Evolutionary conservation across 495 filamentous ascomycete species (phyloP).

Genomic region (Cercophora sp.): DNA sequence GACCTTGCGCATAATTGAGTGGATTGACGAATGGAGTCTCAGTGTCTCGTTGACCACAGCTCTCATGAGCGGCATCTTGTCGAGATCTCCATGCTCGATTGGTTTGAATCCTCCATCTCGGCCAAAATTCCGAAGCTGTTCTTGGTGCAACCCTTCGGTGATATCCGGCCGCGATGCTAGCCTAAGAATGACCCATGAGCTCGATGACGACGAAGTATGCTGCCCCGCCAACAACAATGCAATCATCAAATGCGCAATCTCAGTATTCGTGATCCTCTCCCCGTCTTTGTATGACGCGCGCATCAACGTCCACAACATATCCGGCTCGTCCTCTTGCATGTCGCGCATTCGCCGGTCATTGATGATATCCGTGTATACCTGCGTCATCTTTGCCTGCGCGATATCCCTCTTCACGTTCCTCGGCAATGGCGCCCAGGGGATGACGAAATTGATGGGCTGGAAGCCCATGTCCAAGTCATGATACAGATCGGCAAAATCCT

Average conservation of each 20-base stretch:
- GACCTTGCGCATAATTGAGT: conserved; percentile 67
- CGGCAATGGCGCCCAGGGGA: conserved; percentile 66
- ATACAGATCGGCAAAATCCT: conserved; percentile 57
- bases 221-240: conserved; percentile 71
- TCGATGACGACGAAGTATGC: conserved; percentile 64
- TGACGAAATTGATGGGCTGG: conserved; percentile 64
- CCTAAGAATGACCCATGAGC: conserved; percentile 63
- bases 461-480: conserved; percentile 71
- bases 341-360: conserved; percentile 43
- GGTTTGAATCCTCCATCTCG: background rate
- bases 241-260: conserved; percentile 75
- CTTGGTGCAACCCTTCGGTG: conserved; percentile 58
- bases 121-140: conserved; percentile 38
- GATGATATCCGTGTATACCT: conserved; percentile 62
- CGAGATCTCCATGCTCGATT: conserved; percentile 48
- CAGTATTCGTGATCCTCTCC: conserved; percentile 54
- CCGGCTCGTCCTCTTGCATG: conserved; percentile 34
- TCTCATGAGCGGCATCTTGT: conserved; percentile 53
- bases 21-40: conserved; percentile 63
- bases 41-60: conserved; percentile 65
- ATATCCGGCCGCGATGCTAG: conserved; percentile 59
- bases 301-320: conserved; percentile 73
- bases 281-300: conserved; percentile 60
- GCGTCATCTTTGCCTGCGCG: conserved; percentile 59
- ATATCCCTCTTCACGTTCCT: conserved; percentile 60